Evolutionary conservation across 805 yeast genomes (phyloP), one percentile per base, ranked within the genome.

Genomic region (Wickerhamiella parazyma): DNA sequence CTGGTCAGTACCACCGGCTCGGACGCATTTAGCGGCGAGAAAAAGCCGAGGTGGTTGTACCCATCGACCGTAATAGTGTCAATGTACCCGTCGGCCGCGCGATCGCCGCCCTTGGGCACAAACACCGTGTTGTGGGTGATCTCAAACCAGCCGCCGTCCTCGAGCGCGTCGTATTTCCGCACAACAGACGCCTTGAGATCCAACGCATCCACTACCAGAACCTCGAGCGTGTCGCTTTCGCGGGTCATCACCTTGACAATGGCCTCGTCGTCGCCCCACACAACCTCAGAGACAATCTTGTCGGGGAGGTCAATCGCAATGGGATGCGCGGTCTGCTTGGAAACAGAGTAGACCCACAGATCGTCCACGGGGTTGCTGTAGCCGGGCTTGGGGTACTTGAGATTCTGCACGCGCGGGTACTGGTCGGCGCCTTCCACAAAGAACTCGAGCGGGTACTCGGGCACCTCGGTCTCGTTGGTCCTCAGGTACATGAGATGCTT

Each of bases 371-470:
- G 95, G 53, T 84, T 86, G 5, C 76, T 64, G 40, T 65, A 73
- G 0, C 95, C 95, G 6, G 94, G 78, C 55, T 85, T 85, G 7
- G 95, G 95, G 57, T 85, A 85, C 57, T 81, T 82, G 51, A 81
- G 67, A 9, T 67, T 62, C 26, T 68, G 65, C 47, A 78, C 55
- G 16, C 73, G 72, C 4, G 94, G 85, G 54, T 83, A 81, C 11
- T 69, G 60, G 21, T 67, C 66, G 10, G 68, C 64, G 4, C 18
- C 41, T 4, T 41, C 33, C 8, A 53, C 10, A 62, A 73, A 84
- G 58, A 78, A 83, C 4, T 87, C 84, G 33, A 85, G 73, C 1
- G 83, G 73, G 58, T 69, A 85, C 36, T 71, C 78, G 2, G 80
- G 80, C 1, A 85, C 94, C 4, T 60, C 55, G 1, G 89, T 71